These are phyloP conservation scores for Melaleuca quinquenervia DNA, from an alignment of 345 rosid species.

Conservation along the genomic window DNA sequence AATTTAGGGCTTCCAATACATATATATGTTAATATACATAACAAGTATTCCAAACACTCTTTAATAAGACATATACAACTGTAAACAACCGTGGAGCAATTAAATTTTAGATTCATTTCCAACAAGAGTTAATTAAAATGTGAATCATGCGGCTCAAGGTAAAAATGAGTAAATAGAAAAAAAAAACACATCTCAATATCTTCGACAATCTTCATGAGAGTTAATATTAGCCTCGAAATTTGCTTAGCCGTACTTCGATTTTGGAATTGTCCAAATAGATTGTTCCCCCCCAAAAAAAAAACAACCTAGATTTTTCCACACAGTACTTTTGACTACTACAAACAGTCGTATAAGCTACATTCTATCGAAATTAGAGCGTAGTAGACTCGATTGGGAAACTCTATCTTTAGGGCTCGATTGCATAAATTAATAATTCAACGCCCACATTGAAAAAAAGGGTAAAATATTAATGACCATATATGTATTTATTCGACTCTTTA, in stretches of 20 bases:
- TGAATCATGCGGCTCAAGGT: not conserved
- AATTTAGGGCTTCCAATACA: too few relatives aligned
- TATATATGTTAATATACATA: not conserved
- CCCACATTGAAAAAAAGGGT: not conserved
- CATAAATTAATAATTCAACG: not conserved
- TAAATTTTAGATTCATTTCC: not conserved
- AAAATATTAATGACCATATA: not conserved
- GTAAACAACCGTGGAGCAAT: not conserved
- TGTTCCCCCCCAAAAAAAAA: not conserved
- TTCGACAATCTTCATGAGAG: not conserved
- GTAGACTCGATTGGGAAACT: not conserved
- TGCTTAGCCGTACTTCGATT: not conserved
- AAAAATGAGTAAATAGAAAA: not conserved
- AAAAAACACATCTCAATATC: not conserved
- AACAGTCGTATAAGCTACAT: not conserved
- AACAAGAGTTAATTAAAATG: not conserved
- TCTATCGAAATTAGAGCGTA: not conserved
- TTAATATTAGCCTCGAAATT: not conserved
- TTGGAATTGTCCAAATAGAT: not conserved
- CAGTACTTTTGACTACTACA: too few relatives aligned
- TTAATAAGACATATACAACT: not conserved
- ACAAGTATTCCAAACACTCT: not conserved
- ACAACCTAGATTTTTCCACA: too few relatives aligned
- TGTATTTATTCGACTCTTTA: not conserved
- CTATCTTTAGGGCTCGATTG: not conserved